Evolutionary conservation across 2,329 filamentous ascomycete species (phyloP), one percentile per base, ranked within the genome.

Genomic region (Magnaporthiopsis poae): DNA sequence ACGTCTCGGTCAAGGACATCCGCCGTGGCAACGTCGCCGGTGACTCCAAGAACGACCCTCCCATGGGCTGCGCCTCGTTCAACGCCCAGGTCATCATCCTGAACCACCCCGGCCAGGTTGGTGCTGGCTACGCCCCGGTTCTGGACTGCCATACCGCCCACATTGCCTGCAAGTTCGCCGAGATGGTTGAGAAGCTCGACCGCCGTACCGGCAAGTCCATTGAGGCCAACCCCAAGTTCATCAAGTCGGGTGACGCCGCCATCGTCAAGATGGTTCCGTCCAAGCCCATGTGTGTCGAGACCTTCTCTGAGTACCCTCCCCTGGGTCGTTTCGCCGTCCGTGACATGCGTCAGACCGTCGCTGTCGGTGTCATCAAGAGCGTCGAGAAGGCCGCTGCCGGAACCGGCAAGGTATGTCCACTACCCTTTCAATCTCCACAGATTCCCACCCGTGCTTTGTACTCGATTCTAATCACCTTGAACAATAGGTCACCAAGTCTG

Each of bases 221-320:
- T 78, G 95, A 99, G 85, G 79, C 85, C 81, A 80, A 79, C 78
- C 95, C 95, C 84, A 99, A 99, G 90, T 98, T 97, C 90, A 93
- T 99, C 91, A 99, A 99, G 92, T 97, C 94, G 78, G 95, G 95
- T 90, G 95, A 99, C 82, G 94, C 95, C 75, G 94, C 94, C 82
- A 99, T 99, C 85, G 95, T 99, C 86, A 98, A 97, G 92, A 98
- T 99, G 95, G 80, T 97, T 87, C 95, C 95, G 81, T 97, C 94
- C 86, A 99, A 99, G 93, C 95, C 95, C 81, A 99, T 99, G 95
- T 99, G 95, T 84, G 95, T 99, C 83, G 95, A 99, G 92, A 86
- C 95, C 76, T 99, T 98, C 92, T 97, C 93, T 78, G 92, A 97
- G 80, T 99, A 98, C 88, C 94, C 95, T 78, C 95, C 95, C 82